These are phyloP conservation scores for Lachancea kluyveri DNA, from an alignment of 805 yeast genomes.

Conservation along the genomic window DNA sequence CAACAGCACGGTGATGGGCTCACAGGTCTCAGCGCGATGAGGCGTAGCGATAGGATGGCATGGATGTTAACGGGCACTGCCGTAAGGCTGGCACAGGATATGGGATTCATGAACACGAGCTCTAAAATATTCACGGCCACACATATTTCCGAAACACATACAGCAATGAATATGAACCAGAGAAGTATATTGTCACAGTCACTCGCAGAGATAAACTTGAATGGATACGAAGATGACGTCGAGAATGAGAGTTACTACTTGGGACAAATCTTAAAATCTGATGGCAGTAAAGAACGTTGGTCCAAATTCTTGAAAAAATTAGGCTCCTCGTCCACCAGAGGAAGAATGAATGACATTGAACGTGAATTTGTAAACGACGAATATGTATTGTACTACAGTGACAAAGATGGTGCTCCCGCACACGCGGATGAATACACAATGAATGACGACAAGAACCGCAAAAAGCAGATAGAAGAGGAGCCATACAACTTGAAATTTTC, in stretches of 20 bases:
- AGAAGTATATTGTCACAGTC: constrained; percentile 73
- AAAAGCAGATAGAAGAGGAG: constrained; percentile 13
- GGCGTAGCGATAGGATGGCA: constrained; percentile 83
- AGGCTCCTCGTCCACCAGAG: constrained; percentile 5
- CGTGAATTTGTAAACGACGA: constrained; percentile 31
- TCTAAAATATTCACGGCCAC: constrained; percentile 75
- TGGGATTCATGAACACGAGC: constrained; percentile 70
- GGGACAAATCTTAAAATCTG: constrained; percentile 23
- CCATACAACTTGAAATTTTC: constrained; percentile 45
- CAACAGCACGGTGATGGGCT: constrained; percentile 40
- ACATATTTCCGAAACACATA: constrained; percentile 74
- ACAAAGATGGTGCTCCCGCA: constrained; percentile 3
- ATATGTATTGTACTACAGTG: constrained; percentile 22
- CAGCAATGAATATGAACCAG: constrained; percentile 76
- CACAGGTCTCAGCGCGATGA: constrained; percentile 78
- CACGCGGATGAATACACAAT: too few species aligned
- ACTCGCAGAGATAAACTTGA: constrained; percentile 58
- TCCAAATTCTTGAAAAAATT: constrained; percentile 13
- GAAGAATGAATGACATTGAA: constrained; percentile 18
- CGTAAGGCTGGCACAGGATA: constrained; percentile 78
- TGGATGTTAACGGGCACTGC: constrained; percentile 93
- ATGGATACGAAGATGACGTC: constrained; percentile 33
- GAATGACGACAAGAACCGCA: constrained; percentile 13
- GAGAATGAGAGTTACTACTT: constrained; percentile 30
- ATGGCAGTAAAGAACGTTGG: constrained; percentile 23